These are phyloP conservation scores for Fusarium sp. DNA, from an alignment of 2,329 filamentous ascomycete species.

Conservation along the genomic window DNA sequence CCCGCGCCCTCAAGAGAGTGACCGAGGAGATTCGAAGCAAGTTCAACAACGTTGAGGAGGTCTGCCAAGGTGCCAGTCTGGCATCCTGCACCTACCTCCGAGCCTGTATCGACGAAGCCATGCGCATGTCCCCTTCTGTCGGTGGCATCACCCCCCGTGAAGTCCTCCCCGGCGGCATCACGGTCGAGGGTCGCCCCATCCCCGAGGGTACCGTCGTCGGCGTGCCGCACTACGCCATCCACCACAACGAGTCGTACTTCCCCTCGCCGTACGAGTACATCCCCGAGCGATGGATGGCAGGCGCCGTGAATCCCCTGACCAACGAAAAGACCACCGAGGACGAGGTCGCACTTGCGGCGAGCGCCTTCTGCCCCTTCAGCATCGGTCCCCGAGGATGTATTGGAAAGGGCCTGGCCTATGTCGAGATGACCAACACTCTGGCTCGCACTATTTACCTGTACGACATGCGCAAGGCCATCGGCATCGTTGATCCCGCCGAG, in stretches of 20 bases:
- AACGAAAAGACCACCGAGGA: conserved; percentile 59
- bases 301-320: conserved; percentile 53
- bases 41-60: conserved; percentile 66
- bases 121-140: conserved; percentile 72
- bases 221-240: conserved; percentile 75
- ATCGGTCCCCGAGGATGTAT: conserved; percentile 79
- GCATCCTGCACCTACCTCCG: conserved; percentile 68
- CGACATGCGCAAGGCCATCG: conserved; percentile 66
- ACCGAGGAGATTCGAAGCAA: conserved; percentile 63
- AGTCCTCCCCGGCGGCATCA: conserved; percentile 66
- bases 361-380: conserved; percentile 81
- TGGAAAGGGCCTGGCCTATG: conserved; percentile 76
- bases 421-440: conserved; percentile 73
- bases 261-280: conserved; percentile 68
- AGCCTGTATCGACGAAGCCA: conserved; percentile 74
- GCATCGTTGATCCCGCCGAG: conserved; percentile 65
- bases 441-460: conserved; percentile 72
- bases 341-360: conserved; percentile 67
- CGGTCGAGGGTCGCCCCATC: conserved; percentile 65
- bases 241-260: conserved; percentile 74
- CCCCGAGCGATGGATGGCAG: conserved; percentile 75
- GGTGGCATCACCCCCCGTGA: conserved; percentile 71
- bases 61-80: conserved; percentile 63
- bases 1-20: conserved; percentile 59
- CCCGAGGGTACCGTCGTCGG: conserved; percentile 72